Base-by-base conservation (phyloP, 1,284 basidiomycete genomes). In the Serendipita sp. region DNA sequence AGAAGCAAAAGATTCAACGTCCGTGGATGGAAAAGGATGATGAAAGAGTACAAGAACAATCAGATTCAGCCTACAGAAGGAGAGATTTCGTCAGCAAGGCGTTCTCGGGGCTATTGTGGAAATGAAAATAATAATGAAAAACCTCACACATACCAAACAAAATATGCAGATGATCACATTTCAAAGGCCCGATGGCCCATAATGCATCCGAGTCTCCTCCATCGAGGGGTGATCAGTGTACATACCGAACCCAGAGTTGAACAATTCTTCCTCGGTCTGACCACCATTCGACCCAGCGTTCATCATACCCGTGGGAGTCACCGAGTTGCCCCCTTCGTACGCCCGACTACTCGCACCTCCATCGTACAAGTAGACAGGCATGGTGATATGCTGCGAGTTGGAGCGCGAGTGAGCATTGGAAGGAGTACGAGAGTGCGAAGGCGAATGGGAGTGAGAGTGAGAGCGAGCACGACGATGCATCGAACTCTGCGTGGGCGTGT, bases 301-400 rank as follows among this genome's bases (percentile, higher is more conserved):
- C 15, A 32, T n/a, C 29, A 17, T 29, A 5, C 45, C 45, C 15
- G 53, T 58, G 1, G 53, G 53, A 8, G 53, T 58, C 26, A 32
- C 6, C 15, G 53, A 12, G 2, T 58, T 58, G 15, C 15, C 22
- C 4, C 22, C 30, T 34, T 58, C 53, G 26, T 58, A 58, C 22
- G 53, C 53, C 30, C 53, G 53, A 34, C 53, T 58, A 32, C 53
- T 58, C 26, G 53, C 53, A 0, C 53, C 53, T 22, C 53, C 53
- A n/a, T 58, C 53, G 32, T 58, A 58, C 32, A 58, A 35, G 32
- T 58, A 58, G 22, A 58, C 15, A 8, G 53, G 53, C 53, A 58
- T 58, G 26, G 53, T 58, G 53, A 58, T 58, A 26, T 58, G 22
- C 15, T 58, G 53, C n/a, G 53, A 58, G 53, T 58, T 58, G 22